Percentiles rank a stretch among this genome's conserved stretches.
phyloP scores from a whole-genome alignment of 148 eudicot genomes.

The Chenopodium quinoa region DNA sequence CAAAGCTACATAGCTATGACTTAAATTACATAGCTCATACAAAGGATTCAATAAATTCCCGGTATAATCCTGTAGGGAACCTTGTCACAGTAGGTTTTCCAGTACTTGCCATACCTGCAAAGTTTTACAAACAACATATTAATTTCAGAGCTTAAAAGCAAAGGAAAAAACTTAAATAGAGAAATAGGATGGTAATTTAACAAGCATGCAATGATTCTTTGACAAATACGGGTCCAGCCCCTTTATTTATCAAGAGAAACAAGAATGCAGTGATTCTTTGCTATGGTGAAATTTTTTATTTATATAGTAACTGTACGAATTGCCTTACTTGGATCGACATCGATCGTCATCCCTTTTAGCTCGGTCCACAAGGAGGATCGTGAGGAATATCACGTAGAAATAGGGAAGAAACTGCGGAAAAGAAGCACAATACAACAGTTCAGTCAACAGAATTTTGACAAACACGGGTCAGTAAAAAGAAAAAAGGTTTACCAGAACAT shows the following conservation, averaged over 20 bases:
- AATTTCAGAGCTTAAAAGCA: neutral
- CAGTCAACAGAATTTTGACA: neutral
- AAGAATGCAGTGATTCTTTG: neutral
- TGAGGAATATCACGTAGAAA: conserved; percentile 85
- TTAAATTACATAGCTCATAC: neutral
- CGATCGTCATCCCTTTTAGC: conserved; percentile 94
- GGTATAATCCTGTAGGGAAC: conserved; percentile 82
- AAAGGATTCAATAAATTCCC: conserved; percentile 65
- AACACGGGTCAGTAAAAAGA: neutral
- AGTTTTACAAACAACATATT: neutral
- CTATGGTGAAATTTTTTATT: neutral
- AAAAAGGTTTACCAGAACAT: neutral
- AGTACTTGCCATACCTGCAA: conserved; percentile 93
- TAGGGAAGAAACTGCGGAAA: conserved; percentile 81
- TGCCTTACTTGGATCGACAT: conserved; percentile 82
- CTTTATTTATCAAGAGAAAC: neutral
- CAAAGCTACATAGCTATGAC: neutral
- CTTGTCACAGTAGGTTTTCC: conserved; percentile 87
- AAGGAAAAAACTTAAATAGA: neutral
- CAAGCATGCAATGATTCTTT: neutral
- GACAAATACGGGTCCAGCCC: too few relatives aligned
- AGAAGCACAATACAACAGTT: neutral
- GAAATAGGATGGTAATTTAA: neutral
- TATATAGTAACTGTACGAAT: too few relatives aligned
- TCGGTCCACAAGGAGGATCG: conserved; percentile 82